A percentile compares a stretch with the other conserved stretches of the same genome.
Evolutionary conservation across 139 green algal species (phyloP).

Genomic region (Penium margaritaceum): DNA sequence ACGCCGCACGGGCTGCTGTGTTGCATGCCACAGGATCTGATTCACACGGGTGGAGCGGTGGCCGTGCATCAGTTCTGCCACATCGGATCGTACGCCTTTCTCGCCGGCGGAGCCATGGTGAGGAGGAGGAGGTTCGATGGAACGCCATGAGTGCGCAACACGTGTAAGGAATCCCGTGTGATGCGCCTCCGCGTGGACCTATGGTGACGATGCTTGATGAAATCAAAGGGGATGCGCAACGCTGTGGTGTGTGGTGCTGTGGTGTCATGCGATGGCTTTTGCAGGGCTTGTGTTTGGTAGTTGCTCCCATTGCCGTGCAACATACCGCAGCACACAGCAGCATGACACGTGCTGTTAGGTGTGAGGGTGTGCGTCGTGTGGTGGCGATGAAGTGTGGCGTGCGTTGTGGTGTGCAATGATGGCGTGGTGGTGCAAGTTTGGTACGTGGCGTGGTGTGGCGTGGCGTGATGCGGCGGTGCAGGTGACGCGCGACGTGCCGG

Average conservation of each 20-base stretch:
- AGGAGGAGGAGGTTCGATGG: too few relatives aligned
- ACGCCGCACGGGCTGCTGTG: too few relatives aligned
- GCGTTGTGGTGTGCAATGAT: too few relatives aligned
- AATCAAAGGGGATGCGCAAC: neutral
- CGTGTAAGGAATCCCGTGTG: neutral
- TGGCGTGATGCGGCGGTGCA: too few relatives aligned
- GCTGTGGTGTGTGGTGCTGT: neutral
- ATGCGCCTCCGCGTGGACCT: neutral
- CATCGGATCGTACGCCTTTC: constrained; percentile 46
- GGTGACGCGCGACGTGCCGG: constrained; percentile 45
- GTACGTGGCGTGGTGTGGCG: too few relatives aligned
- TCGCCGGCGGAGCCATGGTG: constrained; percentile 50
- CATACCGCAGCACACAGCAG: too few relatives aligned
- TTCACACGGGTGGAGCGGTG: constrained; percentile 45
- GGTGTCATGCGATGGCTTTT: neutral
- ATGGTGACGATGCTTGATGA: neutral
- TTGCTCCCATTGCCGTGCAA: neutral
- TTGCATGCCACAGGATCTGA: constrained; percentile 29
- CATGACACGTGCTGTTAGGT: too few relatives aligned
- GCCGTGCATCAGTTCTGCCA: constrained; percentile 53
- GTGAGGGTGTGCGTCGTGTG: too few relatives aligned
- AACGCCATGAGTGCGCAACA: too few relatives aligned
- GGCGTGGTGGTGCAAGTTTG: too few relatives aligned
- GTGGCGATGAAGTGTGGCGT: too few relatives aligned
- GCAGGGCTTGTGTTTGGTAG: neutral